Percentiles rank a stretch among this genome's conserved stretches.
phyloP scores from a whole-genome alignment of 306 rosid species.

The Cucumis hystrix region DNA sequence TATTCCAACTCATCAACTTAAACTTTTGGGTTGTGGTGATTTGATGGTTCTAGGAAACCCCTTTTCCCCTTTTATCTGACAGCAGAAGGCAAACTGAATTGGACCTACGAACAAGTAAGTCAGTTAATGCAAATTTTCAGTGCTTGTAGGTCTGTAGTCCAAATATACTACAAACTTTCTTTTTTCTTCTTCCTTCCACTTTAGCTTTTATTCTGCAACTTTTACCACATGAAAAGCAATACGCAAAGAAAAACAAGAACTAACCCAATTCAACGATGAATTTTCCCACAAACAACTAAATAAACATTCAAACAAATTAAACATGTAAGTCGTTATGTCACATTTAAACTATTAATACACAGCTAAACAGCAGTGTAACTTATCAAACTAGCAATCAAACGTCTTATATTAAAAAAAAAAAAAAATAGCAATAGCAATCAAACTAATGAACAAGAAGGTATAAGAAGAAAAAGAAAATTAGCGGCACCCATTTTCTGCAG shows the following conservation, averaged over 20 bases:
- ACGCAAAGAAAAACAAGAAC: neutral
- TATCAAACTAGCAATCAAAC: neutral
- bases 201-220: neutral
- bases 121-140: neutral
- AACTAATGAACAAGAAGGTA: neutral
- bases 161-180: neutral
- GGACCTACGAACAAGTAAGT: too few species aligned
- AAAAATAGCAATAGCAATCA: neutral
- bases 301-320: neutral
- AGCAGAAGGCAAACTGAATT: neutral
- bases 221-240: neutral
- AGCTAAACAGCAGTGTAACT: neutral
- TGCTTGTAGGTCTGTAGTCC: neutral
- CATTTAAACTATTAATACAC: neutral
- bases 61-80: neutral
- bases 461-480: neutral
- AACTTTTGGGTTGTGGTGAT: too few species aligned
- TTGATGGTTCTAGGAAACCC: neutral
- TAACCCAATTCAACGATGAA: neutral
- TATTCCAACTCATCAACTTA: neutral
- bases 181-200: neutral
- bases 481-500: conserved; percentile 35
- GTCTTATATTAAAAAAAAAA: too few species aligned
- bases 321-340: neutral
- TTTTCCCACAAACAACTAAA: neutral